Evolutionary conservation across 768 basidiomycete species (phyloP), one percentile per base, ranked within the genome.

Genomic region (Leccinum incarnatum): DNA sequence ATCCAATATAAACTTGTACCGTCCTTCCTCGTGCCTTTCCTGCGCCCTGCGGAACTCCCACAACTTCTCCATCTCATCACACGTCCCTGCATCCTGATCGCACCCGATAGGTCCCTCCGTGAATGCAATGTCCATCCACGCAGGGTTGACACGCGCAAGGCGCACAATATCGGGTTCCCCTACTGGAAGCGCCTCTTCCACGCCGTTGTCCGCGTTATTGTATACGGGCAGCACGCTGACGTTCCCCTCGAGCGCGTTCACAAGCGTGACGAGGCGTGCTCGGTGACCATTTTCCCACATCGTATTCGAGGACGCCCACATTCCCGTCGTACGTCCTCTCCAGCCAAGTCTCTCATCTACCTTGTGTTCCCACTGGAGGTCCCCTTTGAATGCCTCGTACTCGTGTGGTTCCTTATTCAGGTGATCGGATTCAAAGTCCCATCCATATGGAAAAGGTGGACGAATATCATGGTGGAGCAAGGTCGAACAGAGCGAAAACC

Each of bases 251-350:
- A 80, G 51, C 5, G 77, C 68, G 36, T 81, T 83, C 8, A 79
- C 59, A 25, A 73, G 67, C 14, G 74, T 70, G 32, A 86, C 76
- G 2, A 88, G 70, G 21, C 78, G 73, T 21, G 77, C 67, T 0
- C 87, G 73, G 55, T 88, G 87, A 5, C 78, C 74, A 21, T 75
- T 65, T 62, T 69, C 55, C 87, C 87, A 88, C 5, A 74, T 72
- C 8, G 77, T 73, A 1, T 62, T 55, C 2, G 66, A 56, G 14
- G 72, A 65, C 36, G 81, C 78, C 53, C 63, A 74, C 19, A 84
- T 87, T 10, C 90, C 91, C 0, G 90, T 91, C 48, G 83, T 88
- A 45, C 82, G 82, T 3, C 91, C 91, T 42, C 91, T 78, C 91
- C 91, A 92, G 42, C 84, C 75, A 17, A 91, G 62, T 4, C 82